Percentiles rank a stretch among this genome's conserved stretches.
phyloP scores from a whole-genome alignment of 306 rosid species.

The Aeschynomene evenia region DNA sequence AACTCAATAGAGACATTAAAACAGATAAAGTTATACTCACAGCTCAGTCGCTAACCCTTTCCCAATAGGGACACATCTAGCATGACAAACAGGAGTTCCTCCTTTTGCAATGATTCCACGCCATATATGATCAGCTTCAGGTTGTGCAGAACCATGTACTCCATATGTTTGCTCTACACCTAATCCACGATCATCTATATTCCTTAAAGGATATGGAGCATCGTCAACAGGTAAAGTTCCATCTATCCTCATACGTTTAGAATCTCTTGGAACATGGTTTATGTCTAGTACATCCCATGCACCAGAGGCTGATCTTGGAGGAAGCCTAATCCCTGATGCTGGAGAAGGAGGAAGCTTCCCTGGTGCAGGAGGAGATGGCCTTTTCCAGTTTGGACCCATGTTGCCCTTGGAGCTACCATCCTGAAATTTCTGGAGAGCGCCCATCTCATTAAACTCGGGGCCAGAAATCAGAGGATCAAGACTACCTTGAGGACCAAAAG shows the following conservation, averaged over 20 bases:
- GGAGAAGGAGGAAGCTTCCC: constrained; percentile 76
- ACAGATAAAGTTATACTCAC: constrained; percentile 59
- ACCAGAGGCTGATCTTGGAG: constrained; percentile 58
- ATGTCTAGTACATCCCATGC: constrained; percentile 82
- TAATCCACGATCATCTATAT: constrained; percentile 54
- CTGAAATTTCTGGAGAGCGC: constrained; percentile 52
- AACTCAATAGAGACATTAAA: constrained; percentile 22
- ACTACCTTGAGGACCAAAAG: constrained; percentile 77
- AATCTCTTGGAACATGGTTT: constrained; percentile 73
- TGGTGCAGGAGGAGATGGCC: constrained; percentile 78
- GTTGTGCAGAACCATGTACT: constrained; percentile 49
- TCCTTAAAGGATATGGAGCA: constrained; percentile 53
- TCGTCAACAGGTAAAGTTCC: constrained; percentile 58
- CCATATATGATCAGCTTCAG: constrained; percentile 81
- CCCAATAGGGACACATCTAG: constrained; percentile 89
- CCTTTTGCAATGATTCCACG: constrained; percentile 96
- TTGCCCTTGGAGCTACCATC: constrained; percentile 67
- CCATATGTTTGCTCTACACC: constrained; percentile 61
- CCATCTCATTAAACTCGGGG: constrained; percentile 62
- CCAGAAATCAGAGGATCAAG: constrained; percentile 62
- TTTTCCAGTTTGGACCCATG: constrained; percentile 78
- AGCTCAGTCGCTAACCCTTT: constrained; percentile 82
- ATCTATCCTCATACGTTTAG: constrained; percentile 77
- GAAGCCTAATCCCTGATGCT: constrained; percentile 52
- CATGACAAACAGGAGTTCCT: constrained; percentile 95